Evolutionary conservation across 192 early-diverging fungal genomes (phyloP), one percentile per base, ranked within the genome.

Genomic region (Umbelopsis isabellina): DNA sequence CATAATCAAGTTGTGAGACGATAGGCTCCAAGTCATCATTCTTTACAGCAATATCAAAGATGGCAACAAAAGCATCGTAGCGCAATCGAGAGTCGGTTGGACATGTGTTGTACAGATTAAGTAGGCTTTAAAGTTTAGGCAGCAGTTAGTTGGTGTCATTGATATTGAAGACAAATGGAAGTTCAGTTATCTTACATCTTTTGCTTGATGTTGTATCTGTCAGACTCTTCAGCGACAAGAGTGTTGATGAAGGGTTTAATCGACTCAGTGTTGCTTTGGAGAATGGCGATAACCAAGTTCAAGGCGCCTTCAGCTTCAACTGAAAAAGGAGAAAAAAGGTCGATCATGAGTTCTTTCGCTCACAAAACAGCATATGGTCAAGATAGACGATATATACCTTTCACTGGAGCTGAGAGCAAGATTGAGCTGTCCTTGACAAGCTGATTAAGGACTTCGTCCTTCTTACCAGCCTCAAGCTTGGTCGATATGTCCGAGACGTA

Each of bases 21-120:
- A 95, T 68, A 46, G 85, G 77, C 50, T 90, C 89, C 46, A 93
- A 74, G 65, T 91, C 91, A 69, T 89, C 88, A 45, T 81, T 81
- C 55, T 90, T 80, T 37, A 85, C 81, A 18, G 93, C 94, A 72
- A 92, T 85, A 46, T 85, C 84, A 25, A 96, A 82, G 71, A 98
- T 91, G 68, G 88, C 82, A 49, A 81, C 65, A 74, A 94, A 96
- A 68, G 92, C 90, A 22, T 85, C 71, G 73, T 82, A 88, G 37
- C 89, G 89, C 65, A 83, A 83, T 65, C 83, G 66, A 20, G 76
- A 84, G 53, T 74, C 77, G 46, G 75, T 75, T 46, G 86, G 85
- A 35, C 92, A 80, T 66, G 89, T 83, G 81, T 95, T 96, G 87
- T 93, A 98, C 65, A 97, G 83, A 83, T 93, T 96, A 15, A 78